A percentile compares a stretch with the other conserved stretches of the same genome.
Evolutionary conservation across 1,284 basidiomycete genomes (phyloP).

Genomic region (Ustilago bromivora): DNA sequence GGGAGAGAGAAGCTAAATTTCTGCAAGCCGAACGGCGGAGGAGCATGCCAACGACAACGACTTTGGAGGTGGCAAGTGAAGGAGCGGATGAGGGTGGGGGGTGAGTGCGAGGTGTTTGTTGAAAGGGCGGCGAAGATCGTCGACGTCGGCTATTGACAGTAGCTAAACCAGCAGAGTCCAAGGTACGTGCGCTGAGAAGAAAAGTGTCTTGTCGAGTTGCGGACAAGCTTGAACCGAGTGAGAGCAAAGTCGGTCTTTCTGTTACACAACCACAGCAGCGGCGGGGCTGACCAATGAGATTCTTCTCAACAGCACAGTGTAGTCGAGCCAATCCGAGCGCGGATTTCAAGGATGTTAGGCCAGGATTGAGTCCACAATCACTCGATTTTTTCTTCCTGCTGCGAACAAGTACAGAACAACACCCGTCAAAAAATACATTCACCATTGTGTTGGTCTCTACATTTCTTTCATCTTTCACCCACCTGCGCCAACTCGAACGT

Average conservation of each 20-base stretch:
- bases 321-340: constrained; percentile 18
- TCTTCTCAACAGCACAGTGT: constrained; percentile 2
- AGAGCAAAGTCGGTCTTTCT: neutral
- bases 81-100: neutral
- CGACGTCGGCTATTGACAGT: neutral
- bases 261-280: neutral
- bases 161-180: neutral
- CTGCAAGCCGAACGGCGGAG: constrained; percentile 46
- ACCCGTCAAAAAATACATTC: neutral
- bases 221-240: constrained; percentile 22
- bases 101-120: neutral
- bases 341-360: constrained; percentile 9
- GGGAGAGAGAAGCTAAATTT: constrained; percentile 44
- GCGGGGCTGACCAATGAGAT: constrained; percentile 41
- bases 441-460: neutral
- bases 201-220: neutral
- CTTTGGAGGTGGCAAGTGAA: neutral
- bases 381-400: neutral
- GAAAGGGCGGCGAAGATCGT: neutral
- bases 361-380: neutral
- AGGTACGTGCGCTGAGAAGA: neutral
- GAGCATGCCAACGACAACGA: constrained; percentile 55
- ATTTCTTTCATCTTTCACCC: neutral
- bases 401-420: constrained; percentile 13
- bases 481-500: neutral